These are phyloP conservation scores for Tylopilus sp. DNA, from an alignment of 768 basidiomycete genomes.

Conservation along the genomic window DNA sequence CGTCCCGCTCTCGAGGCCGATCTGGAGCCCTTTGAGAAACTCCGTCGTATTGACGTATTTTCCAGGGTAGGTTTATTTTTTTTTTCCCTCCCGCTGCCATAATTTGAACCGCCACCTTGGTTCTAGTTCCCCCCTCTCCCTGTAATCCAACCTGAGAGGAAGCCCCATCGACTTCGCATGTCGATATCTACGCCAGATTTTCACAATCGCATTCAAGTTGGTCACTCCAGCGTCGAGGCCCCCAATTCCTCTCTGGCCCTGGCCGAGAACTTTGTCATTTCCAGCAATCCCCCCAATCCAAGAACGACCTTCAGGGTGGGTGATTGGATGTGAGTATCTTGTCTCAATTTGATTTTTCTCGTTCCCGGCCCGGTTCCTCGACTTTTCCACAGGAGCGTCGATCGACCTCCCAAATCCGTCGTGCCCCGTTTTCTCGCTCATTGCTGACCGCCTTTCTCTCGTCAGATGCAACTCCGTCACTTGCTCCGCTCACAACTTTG, in stretches of 20 bases:
- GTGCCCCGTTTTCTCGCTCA: neutral
- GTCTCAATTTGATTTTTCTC: conserved; percentile 23
- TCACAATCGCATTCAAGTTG: conserved; percentile 19
- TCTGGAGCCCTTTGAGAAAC: conserved; percentile 57
- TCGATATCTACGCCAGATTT: conserved; percentile 33
- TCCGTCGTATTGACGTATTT: conserved; percentile 42
- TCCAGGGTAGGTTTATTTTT: conserved; percentile 19
- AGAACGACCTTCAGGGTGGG: conserved; percentile 63
- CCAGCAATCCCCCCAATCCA: conserved; percentile 70
- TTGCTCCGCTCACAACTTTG: conserved; percentile 84
- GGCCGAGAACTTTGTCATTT: conserved; percentile 50
- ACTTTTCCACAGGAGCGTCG: conserved; percentile 10
- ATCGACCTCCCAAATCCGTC: conserved; percentile 13
- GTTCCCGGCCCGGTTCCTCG: conserved; percentile 4
- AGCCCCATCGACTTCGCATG: conserved; percentile 29
- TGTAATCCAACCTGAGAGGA: conserved; percentile 18
- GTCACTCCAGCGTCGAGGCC: neutral
- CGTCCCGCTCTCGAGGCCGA: conserved; percentile 60
- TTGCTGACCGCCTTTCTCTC: conserved; percentile 11
- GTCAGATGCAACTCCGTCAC: conserved; percentile 60
- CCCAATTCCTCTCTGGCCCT: neutral
- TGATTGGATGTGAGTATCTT: conserved; percentile 69
- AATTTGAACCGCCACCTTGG: neutral
- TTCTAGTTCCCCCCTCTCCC: conserved; percentile 21
- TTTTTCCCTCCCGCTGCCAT: neutral